These are phyloP conservation scores for Silene vulgaris DNA, from an alignment of 179 eudicot genomes.

Conservation along the genomic window DNA sequence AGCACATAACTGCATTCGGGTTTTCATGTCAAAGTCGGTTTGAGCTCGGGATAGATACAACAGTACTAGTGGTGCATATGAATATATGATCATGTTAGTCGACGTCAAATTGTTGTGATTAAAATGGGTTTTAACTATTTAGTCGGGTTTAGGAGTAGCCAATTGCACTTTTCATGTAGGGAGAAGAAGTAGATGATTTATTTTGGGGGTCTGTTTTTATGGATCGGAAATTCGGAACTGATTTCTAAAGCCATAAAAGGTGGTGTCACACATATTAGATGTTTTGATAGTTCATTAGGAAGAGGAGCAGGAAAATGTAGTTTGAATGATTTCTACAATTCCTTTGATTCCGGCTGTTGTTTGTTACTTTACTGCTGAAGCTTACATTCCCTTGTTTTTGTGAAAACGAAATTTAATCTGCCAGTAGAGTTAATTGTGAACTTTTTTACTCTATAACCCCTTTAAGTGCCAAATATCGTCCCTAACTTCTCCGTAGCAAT, in stretches of 20 bases:
- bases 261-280: slow-evolving; percentile 20
- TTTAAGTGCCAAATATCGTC: neutral
- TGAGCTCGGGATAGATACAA: no score
- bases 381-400: neutral
- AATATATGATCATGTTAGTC: neutral
- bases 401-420: neutral
- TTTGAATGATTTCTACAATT: slow-evolving; percentile 7
- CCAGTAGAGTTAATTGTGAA: neutral
- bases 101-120: neutral
- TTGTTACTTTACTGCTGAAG: slow-evolving; percentile 16
- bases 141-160: neutral
- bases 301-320: slow-evolving; percentile 11
- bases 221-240: neutral
- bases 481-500: neutral
- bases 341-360: slow-evolving; percentile 3
- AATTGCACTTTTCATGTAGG: neutral
- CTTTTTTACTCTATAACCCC: neutral
- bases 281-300: slow-evolving; percentile 8
- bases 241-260: neutral
- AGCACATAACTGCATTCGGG: no score
- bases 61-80: no score
- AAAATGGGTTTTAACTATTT: neutral
- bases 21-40: no score
- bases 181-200: neutral
- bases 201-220: neutral